Conservation (phyloP, 1,139 yeast species). For the Kazachstania sp. region DNA sequence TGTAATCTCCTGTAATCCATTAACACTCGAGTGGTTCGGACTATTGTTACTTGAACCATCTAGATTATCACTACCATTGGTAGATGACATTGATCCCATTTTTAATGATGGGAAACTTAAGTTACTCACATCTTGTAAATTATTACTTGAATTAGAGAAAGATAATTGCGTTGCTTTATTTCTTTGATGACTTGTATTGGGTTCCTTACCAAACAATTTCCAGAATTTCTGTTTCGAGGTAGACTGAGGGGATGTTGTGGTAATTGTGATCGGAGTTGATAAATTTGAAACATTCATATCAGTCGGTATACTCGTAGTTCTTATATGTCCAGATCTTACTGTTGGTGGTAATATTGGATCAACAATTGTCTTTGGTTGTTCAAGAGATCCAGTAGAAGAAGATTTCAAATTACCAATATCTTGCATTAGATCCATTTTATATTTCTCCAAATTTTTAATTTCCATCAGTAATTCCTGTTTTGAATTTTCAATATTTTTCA, state of each 20-base stretch:
- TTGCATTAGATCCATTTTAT: conserved; percentile 28
- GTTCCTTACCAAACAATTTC: conserved; percentile 23
- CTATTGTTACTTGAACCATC: background rate
- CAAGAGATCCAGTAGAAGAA: background rate
- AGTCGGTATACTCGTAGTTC: background rate
- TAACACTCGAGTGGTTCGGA: background rate
- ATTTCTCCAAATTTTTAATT: conserved; percentile 19
- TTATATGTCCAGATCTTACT: background rate
- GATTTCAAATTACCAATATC: conserved; percentile 30
- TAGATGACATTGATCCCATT: background rate
- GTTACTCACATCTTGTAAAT: background rate
- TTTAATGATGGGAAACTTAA: background rate
- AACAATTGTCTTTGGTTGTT: background rate
- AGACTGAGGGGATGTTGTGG: conserved; percentile 11
- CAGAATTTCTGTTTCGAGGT: conserved; percentile 27
- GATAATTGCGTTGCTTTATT: background rate
- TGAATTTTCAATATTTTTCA: conserved; percentile 27
- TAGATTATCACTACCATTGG: conserved; percentile 8
- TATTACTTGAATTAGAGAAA: background rate
- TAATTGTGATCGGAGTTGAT: conserved; percentile 10
- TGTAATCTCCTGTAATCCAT: conserved; percentile 5
- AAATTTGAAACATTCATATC: conserved; percentile 1
- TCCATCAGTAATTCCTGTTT: conserved; percentile 20
- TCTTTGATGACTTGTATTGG: background rate
- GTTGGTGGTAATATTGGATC: background rate